Conservation (phyloP, 2,329 filamentous ascomycete genomes). For the Knoxdaviesia proteae region DNA sequence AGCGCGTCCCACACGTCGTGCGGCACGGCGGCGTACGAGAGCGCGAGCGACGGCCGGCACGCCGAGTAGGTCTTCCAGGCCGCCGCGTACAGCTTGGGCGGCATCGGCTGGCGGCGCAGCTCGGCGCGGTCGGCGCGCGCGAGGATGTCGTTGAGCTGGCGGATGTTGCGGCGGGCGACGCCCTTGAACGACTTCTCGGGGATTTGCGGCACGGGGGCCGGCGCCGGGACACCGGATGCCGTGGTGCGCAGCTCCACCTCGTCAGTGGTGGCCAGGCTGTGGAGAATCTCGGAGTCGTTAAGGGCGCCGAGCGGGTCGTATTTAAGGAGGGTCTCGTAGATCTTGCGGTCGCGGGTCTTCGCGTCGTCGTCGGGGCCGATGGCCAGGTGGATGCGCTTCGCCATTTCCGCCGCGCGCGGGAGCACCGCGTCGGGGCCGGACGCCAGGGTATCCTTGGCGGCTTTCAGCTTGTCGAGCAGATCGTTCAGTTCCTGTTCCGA, state of each 20-base stretch:
- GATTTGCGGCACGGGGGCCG: constrained; percentile 13
- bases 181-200: constrained; percentile 11
- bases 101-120: constrained; percentile 4
- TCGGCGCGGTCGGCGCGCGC: constrained; percentile 4
- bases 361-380: too few relatives aligned
- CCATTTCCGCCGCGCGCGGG: too few relatives aligned
- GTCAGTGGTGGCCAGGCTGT: too few relatives aligned
- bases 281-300: too few relatives aligned
- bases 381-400: too few relatives aligned
- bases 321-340: too few relatives aligned
- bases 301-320: too few relatives aligned
- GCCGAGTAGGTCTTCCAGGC: constrained; percentile 30
- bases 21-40: constrained; percentile 33
- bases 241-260: not conserved
- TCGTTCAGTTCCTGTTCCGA: too few relatives aligned
- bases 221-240: constrained; percentile 3
- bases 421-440: too few relatives aligned
- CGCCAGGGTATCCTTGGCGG: too few relatives aligned
- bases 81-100: constrained; percentile 10
- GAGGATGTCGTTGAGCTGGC: constrained; percentile 3
- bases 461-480: too few relatives aligned
- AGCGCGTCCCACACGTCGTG: constrained; percentile 39
- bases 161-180: not conserved
- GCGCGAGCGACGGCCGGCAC: constrained; percentile 21
- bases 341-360: too few relatives aligned